phyloP scores from a whole-genome alignment of 2,329 filamentous ascomycete species.

The Diaporthe velutina region DNA sequence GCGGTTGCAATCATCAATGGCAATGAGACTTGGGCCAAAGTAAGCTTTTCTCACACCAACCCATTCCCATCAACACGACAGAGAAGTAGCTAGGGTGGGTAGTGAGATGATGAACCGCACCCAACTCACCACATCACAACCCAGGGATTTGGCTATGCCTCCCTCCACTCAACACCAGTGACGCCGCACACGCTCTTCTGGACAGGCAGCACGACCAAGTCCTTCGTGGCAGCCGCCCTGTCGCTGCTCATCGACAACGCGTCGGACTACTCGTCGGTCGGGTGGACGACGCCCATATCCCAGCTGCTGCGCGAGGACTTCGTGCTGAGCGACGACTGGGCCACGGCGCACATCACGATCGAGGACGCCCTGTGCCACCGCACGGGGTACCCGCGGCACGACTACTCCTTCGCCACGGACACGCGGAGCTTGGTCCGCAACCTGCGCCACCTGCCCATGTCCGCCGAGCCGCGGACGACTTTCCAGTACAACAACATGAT shows the following conservation, averaged over 20 bases:
- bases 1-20: slow-evolving; percentile 63
- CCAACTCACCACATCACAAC: slow-evolving; percentile 36
- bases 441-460: slow-evolving; percentile 59
- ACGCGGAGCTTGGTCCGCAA: slow-evolving; percentile 55
- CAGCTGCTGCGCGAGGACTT: slow-evolving; percentile 65
- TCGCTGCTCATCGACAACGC: slow-evolving; percentile 61
- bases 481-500: slow-evolving; percentile 66
- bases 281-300: slow-evolving; percentile 62
- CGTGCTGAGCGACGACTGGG: slow-evolving; percentile 59
- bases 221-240: slow-evolving; percentile 63
- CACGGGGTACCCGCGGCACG: slow-evolving; percentile 62
- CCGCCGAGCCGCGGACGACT: slow-evolving; percentile 56
- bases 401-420: slow-evolving; percentile 47
- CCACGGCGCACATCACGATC: slow-evolving; percentile 62
- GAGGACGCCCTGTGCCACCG: slow-evolving; percentile 68
- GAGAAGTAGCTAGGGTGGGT: no score
- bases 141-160: slow-evolving; percentile 55
- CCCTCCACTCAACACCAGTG: slow-evolving; percentile 48
- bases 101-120: accelerated
- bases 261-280: slow-evolving; percentile 52
- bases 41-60: slow-evolving; percentile 41
- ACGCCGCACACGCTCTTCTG: slow-evolving; percentile 66
- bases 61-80: not conserved
- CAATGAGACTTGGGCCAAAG: slow-evolving; percentile 55
- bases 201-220: slow-evolving; percentile 68